These are phyloP conservation scores for Raddia guianensis DNA, from an alignment of 176 grass and related monocot species.

Conservation along the genomic window DNA sequence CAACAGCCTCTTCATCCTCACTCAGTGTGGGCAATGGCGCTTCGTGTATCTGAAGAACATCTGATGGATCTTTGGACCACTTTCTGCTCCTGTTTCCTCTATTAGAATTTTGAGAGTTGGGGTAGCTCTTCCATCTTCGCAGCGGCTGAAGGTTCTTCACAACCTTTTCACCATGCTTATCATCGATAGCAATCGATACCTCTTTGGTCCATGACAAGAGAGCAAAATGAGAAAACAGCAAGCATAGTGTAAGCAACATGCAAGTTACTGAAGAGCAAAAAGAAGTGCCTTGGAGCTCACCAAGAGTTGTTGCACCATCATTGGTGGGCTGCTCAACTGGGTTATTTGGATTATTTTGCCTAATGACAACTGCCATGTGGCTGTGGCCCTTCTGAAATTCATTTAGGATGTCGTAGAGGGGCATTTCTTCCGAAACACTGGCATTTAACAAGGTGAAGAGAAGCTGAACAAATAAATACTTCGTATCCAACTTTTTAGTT, in stretches of 20 bases:
- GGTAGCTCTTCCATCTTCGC: constrained; percentile 70
- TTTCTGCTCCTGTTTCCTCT: constrained; percentile 55
- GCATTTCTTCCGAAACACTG: constrained; percentile 88
- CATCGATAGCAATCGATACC: constrained; percentile 63
- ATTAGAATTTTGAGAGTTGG: constrained; percentile 48
- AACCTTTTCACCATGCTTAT: constrained; percentile 55
- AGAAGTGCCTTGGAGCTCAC: constrained; percentile 15
- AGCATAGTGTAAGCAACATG: neutral
- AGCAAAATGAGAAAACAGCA: neutral
- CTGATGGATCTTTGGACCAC: constrained; percentile 62
- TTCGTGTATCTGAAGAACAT: constrained; percentile 73
- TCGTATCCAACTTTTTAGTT: neutral
- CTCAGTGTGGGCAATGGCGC: constrained; percentile 55
- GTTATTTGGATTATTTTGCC: constrained; percentile 36
- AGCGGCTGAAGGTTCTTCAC: constrained; percentile 35
- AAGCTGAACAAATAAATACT: constrained; percentile 34
- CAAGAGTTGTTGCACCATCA: constrained; percentile 49
- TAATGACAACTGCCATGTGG: constrained; percentile 95
- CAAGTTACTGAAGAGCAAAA: neutral
- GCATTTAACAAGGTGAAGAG: constrained; percentile 28
- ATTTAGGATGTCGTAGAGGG: constrained; percentile 95
- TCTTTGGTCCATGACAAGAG: constrained; percentile 39
- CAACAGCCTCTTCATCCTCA: constrained; percentile 86
- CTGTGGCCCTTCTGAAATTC: constrained; percentile 99
- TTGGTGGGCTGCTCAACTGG: constrained; percentile 29